A percentile compares a stretch with the other conserved stretches of the same genome.
Evolutionary conservation across 306 rosid species (phyloP).

Genomic region (Parietaria judaica): DNA sequence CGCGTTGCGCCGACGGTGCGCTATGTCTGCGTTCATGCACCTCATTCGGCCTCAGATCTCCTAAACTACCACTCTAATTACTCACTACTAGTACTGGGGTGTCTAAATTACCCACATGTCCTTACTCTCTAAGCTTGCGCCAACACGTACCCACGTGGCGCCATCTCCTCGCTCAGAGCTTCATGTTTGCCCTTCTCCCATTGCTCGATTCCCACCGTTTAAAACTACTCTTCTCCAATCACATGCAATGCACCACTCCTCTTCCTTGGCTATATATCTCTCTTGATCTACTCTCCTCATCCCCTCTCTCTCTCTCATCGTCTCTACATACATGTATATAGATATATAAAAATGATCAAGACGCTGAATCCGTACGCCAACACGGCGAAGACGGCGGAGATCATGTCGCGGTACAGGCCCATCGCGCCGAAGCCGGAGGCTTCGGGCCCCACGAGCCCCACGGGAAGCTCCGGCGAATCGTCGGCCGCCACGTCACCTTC

Average conservation of each 20-base stretch:
- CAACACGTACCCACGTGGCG: conserved; percentile 87
- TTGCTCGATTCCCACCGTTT: conserved; percentile 25
- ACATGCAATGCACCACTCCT: neutral
- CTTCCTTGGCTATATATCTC: no score
- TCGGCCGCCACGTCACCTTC: neutral
- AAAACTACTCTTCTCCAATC: neutral
- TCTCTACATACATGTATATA: no score
- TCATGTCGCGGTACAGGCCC: conserved; percentile 86
- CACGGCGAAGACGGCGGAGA: conserved; percentile 74
- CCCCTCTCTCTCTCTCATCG: neutral
- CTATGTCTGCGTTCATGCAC: conserved; percentile 15
- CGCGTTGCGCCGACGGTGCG: conserved; percentile 27
- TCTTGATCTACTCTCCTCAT: neutral
- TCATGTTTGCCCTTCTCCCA: conserved; percentile 50
- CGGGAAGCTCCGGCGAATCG: conserved; percentile 10
- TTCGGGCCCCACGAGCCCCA: conserved; percentile 20
- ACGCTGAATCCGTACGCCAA: conserved; percentile 52
- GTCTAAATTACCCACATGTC: conserved; percentile 34
- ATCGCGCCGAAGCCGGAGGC: conserved; percentile 92
- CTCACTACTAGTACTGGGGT: conserved; percentile 23
- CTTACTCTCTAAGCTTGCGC: conserved; percentile 17
- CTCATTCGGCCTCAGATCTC: conserved; percentile 24
- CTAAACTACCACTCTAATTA: neutral
- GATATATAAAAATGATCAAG: conserved; percentile 52
- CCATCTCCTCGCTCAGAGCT: conserved; percentile 31